Conservation (phyloP, 352 stramenopile genomes). For the Achlya hypogyna region DNA sequence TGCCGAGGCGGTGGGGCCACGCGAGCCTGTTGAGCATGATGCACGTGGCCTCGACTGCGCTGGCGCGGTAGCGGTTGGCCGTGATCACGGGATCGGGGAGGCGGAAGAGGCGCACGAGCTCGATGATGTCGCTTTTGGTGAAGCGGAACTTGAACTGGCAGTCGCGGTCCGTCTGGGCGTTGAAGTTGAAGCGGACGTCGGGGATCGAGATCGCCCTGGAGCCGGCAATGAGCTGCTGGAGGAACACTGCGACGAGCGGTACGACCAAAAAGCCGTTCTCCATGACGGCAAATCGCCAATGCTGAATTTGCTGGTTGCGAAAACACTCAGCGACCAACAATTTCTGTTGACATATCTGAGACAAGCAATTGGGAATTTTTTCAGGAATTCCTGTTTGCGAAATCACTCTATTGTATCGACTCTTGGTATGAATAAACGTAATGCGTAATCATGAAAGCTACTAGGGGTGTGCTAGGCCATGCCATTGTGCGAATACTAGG, state of each 20-base stretch:
- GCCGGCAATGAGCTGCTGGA: not conserved
- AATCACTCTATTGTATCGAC: not conserved
- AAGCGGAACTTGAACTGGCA: slow-evolving; percentile 4
- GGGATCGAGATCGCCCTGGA: not conserved
- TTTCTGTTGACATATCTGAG: not conserved
- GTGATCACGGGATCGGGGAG: not conserved
- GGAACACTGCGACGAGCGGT: not conserved
- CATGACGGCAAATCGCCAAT: not conserved
- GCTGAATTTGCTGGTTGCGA: not conserved
- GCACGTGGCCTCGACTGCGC: not conserved
- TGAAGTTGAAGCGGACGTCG: not conserved
- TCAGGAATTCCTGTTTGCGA: not conserved
- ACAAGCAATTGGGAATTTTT: not conserved
- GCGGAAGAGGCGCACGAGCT: not conserved
- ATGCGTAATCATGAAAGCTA: no score
- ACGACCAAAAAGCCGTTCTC: not conserved
- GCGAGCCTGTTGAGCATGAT: slow-evolving; percentile 7
- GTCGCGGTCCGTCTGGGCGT: not conserved
- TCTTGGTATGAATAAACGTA: no score
- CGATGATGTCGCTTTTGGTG: not conserved
- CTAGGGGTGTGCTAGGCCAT: no score
- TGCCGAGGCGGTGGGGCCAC: slow-evolving; percentile 1
- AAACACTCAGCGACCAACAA: not conserved
- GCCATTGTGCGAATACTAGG: no score
- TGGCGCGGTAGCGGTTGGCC: not conserved